phyloP scores from a whole-genome alignment of 495 filamentous ascomycete genomes.

The Trichocladium uniseriatum region DNA sequence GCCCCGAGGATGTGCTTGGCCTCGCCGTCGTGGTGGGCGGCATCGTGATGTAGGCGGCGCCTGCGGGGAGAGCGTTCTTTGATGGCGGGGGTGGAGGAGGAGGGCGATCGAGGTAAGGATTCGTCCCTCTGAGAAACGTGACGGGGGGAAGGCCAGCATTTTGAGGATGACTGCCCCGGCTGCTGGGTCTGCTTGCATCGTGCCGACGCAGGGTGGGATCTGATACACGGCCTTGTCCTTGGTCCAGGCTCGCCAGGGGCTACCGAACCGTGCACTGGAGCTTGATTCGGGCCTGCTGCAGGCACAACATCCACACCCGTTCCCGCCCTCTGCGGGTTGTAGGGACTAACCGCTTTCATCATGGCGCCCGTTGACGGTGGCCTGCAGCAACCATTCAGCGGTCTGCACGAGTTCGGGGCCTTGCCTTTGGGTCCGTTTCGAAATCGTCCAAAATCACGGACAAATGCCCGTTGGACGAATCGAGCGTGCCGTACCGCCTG shows the following conservation, averaged over 20 bases:
- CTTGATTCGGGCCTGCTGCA: constrained; percentile 19
- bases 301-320: constrained; percentile 1
- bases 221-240: constrained; percentile 38
- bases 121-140: constrained; percentile 22
- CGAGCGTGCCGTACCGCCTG: constrained; percentile 11
- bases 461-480: constrained; percentile 23
- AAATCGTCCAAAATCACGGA: constrained; percentile 22
- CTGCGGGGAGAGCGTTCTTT: no score
- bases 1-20: constrained; percentile 35
- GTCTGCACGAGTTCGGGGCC: background rate
- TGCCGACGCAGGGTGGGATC: constrained; percentile 29
- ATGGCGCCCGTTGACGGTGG: constrained; percentile 16
- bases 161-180: constrained; percentile 21
- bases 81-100: constrained; percentile 26
- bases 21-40: constrained; percentile 29
- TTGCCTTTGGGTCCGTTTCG: constrained; percentile 18
- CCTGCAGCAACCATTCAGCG: constrained; percentile 7
- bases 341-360: constrained; percentile 25
- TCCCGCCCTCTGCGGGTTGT: constrained; percentile 14
- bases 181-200: constrained; percentile 17
- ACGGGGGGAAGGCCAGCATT: constrained; percentile 27
- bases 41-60: constrained; percentile 16
- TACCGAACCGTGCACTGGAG: constrained; percentile 31
- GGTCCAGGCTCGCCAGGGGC: constrained; percentile 25
- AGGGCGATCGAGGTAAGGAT: constrained; percentile 32